A percentile compares a stretch with the other conserved stretches of the same genome.
Evolutionary conservation across 257 asterid genomes (phyloP).

Genomic region (Ajuga chamaepitys): DNA sequence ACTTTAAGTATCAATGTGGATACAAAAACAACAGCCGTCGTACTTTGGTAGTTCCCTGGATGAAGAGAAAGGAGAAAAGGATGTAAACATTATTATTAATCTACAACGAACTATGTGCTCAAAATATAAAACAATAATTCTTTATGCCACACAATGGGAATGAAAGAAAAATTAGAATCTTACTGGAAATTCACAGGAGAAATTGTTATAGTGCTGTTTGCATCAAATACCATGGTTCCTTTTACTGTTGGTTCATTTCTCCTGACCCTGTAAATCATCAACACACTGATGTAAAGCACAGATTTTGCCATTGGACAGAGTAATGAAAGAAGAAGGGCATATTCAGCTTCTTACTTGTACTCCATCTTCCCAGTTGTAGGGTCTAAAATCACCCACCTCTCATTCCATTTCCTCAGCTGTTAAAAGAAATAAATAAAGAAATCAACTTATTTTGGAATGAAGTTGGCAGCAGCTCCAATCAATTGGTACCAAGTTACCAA

Average conservation of each 20-base stretch:
- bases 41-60: constrained; percentile 89
- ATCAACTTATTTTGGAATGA: constrained; percentile 12
- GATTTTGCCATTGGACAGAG: constrained; percentile 2
- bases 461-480: constrained; percentile 3
- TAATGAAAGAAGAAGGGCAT: not conserved
- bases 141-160: no score
- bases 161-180: constrained; percentile 24
- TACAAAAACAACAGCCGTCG: constrained; percentile 97
- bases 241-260: constrained; percentile 87
- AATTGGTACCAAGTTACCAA: not conserved
- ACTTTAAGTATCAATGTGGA: constrained; percentile 42
- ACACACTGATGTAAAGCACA: not conserved
- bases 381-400: constrained; percentile 97
- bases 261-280: constrained; percentile 47
- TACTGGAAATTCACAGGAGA: constrained; percentile 98
- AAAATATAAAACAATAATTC: not conserved
- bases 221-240: constrained; percentile 83
- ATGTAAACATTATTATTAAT: constrained; percentile 10
- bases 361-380: constrained; percentile 99
- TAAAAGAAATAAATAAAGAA: constrained; percentile 10
- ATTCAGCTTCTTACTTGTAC: constrained; percentile 64
- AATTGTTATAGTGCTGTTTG: constrained; percentile 82
- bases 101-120: not conserved
- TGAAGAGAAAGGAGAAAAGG: constrained; percentile 18
- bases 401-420: constrained; percentile 96